These are phyloP conservation scores for Gossypium thurberi DNA, from an alignment of 345 rosid genomes.

Conservation along the genomic window DNA sequence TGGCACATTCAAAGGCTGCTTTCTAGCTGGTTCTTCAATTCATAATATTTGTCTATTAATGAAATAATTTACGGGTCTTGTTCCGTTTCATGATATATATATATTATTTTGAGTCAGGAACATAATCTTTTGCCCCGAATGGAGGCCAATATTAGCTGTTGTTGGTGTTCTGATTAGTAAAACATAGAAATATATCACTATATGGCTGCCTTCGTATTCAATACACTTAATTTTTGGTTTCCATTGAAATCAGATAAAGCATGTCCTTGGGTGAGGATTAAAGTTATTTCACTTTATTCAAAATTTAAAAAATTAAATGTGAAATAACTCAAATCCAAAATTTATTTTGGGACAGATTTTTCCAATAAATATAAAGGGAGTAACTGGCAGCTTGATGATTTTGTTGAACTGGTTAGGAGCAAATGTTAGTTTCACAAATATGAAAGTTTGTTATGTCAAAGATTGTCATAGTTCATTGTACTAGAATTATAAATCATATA, in stretches of 20 bases:
- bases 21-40: conserved; percentile 49
- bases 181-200: neutral
- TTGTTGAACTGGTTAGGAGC: conserved; percentile 90
- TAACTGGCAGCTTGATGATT: conserved; percentile 88
- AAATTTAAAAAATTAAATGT: neutral
- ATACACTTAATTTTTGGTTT: too few species aligned
- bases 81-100: neutral
- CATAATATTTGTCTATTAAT: neutral
- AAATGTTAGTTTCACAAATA: too few species aligned
- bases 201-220: too few species aligned
- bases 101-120: conserved; percentile 31
- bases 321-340: neutral
- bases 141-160: conserved; percentile 60
- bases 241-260: conserved; percentile 49
- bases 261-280: conserved; percentile 65
- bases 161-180: conserved; percentile 67
- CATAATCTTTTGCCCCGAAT: conserved; percentile 47
- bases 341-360: conserved; percentile 46
- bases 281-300: neutral
- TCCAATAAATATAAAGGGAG: conserved; percentile 71
- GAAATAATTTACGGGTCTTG: neutral
- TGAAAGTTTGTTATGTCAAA: too few species aligned
- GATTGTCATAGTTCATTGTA: too few species aligned
- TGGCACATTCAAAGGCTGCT: conserved; percentile 73
- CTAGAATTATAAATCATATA: too few species aligned